A percentile compares a stretch with the other conserved stretches of the same genome.
Conservation (phyloP, 1,284 basidiomycete species). For the Ceratobasidium sp. region DNA sequence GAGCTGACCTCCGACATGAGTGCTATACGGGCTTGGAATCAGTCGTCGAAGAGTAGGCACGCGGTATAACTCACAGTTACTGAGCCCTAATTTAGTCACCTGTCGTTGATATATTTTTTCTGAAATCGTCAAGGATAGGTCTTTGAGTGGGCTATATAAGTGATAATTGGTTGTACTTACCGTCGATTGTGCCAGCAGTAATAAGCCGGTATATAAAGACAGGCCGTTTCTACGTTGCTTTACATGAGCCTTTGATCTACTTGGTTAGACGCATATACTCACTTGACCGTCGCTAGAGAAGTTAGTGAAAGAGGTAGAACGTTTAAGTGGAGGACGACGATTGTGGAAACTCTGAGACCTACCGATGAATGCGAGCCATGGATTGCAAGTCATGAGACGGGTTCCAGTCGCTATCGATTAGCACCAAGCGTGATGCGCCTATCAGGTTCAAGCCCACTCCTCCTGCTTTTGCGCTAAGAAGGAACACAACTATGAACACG, state of each 20-base stretch:
- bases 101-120: conserved; percentile 93
- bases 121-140: conserved; percentile 52
- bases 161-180: conserved; percentile 57
- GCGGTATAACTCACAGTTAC: conserved; percentile 74
- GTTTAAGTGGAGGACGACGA: neutral
- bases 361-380: conserved; percentile 98
- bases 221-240: conserved; percentile 68
- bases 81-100: conserved; percentile 94
- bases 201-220: conserved; percentile 96
- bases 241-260: neutral
- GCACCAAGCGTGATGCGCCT: conserved; percentile 85
- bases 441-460: conserved; percentile 96
- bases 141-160: neutral
- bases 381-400: conserved; percentile 91
- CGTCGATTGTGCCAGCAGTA: conserved; percentile 83
- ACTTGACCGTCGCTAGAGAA: conserved; percentile 84
- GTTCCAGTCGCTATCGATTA: conserved; percentile 93
- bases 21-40: conserved; percentile 43
- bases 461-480: conserved; percentile 95
- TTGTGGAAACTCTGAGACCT: conserved; percentile 49
- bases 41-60: conserved; percentile 2
- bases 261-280: neutral
- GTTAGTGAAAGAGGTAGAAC: neutral
- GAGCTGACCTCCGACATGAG: conserved; percentile 14
- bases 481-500: conserved; percentile 79